Evolutionary conservation across 768 basidiomycete species (phyloP).

Genomic region (Sutorius australiensis): DNA sequence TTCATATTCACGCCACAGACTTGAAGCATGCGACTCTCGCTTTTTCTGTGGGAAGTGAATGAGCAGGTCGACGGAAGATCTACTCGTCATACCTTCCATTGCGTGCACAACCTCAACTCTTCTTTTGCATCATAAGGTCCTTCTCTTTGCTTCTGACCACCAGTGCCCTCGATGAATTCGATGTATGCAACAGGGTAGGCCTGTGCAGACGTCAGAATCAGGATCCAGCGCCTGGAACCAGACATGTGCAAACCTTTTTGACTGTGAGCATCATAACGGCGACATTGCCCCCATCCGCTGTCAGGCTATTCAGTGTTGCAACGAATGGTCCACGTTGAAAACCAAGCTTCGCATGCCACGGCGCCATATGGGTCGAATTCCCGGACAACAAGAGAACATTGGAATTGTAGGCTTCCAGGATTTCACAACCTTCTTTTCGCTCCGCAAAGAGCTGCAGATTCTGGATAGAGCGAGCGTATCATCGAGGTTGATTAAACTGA

Average conservation of each 20-base stretch:
- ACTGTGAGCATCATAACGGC: conserved; percentile 73
- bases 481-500: conserved; percentile 34
- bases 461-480: background rate
- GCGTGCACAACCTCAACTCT: conserved; percentile 53
- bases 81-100: conserved; percentile 62
- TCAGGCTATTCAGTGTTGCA: conserved; percentile 74
- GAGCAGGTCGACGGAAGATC: background rate
- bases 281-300: conserved; percentile 76
- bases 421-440: conserved; percentile 73
- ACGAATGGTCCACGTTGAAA: conserved; percentile 64
- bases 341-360: conserved; percentile 88
- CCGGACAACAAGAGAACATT: conserved; percentile 66
- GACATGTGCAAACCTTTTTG: conserved; percentile 45
- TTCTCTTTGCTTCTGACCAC: conserved; percentile 47
- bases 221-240: background rate
- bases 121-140: conserved; percentile 70
- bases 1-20: conserved; percentile 55
- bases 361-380: conserved; percentile 81
- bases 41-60: conserved; percentile 41
- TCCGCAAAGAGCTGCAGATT: conserved; percentile 57
- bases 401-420: conserved; percentile 74
- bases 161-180: conserved; percentile 53
- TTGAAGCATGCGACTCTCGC: conserved; percentile 55
- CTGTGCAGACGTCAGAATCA: conserved; percentile 32
- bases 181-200: conserved; percentile 74